phyloP scores from a whole-genome alignment of 2,329 filamentous ascomycete genomes.

The Aureobasidium leucospermi region DNA sequence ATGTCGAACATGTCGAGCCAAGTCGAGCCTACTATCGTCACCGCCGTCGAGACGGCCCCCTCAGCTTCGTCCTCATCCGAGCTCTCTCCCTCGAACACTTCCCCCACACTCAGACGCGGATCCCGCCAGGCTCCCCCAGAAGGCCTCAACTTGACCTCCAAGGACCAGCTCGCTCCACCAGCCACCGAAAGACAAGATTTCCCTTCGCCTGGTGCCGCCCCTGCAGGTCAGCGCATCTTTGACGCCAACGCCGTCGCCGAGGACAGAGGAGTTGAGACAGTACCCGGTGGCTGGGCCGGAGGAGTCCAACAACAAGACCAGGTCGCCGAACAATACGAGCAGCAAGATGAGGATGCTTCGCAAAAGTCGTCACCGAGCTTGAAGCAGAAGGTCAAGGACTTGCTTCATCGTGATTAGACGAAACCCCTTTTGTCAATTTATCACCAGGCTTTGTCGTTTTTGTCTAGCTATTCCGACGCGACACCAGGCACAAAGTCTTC shows the following conservation, averaged over 20 bases:
- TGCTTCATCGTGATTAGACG: slow-evolving; percentile 4
- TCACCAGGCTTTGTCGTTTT: too few relatives aligned
- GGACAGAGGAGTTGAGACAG: slow-evolving; percentile 10
- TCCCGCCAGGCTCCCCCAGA: neutral
- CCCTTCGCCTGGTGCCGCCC: slow-evolving; percentile 12
- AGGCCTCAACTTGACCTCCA: neutral
- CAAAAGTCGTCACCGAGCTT: neutral
- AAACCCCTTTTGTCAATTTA: too few relatives aligned
- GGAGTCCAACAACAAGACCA: neutral
- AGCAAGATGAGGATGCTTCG: neutral
- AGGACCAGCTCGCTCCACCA: neutral
- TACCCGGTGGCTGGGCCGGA: slow-evolving; percentile 4
- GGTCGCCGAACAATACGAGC: slow-evolving; percentile 1
- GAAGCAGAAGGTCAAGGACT: slow-evolving; percentile 12
- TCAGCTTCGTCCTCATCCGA: neutral
- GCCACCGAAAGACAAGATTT: slow-evolving; percentile 2
- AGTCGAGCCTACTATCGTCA: slow-evolving; percentile 1
- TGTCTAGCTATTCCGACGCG: neutral
- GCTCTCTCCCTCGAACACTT: neutral
- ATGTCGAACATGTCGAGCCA: slow-evolving; percentile 11
- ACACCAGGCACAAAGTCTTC: neutral
- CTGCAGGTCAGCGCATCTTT: slow-evolving; percentile 12
- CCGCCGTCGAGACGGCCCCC: neutral
- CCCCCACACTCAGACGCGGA: neutral
- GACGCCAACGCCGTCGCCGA: slow-evolving; percentile 13